phyloP scores from a whole-genome alignment of 2,329 filamentous ascomycete species.

The Trichoderma brevicompactum region DNA sequence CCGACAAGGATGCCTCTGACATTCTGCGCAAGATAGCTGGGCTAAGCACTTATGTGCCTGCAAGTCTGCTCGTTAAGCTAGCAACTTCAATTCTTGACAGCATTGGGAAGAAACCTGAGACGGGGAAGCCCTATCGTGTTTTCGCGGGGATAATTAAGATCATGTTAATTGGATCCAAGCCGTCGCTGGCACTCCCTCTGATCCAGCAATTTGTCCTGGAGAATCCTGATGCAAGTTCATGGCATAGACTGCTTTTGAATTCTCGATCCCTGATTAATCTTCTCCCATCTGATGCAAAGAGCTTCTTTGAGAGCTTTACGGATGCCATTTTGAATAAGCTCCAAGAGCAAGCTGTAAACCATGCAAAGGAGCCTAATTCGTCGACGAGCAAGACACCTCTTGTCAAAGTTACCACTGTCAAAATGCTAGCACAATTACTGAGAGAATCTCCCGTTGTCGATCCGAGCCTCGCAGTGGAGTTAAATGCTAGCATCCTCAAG shows the following conservation, averaged over 20 bases:
- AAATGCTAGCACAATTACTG: conserved; percentile 45
- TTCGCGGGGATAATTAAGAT: neutral
- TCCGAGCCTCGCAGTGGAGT: conserved; percentile 35
- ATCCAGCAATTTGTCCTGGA: conserved; percentile 22
- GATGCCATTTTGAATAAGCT: conserved; percentile 39
- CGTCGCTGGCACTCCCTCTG: conserved; percentile 7
- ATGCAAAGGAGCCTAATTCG: neutral
- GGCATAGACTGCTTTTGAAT: conserved; percentile 19
- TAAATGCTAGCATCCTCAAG: conserved; percentile 38
- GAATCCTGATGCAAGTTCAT: conserved; percentile 18
- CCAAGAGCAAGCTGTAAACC: conserved; percentile 31
- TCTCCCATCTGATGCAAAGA: conserved; percentile 34
- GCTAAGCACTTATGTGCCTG: neutral
- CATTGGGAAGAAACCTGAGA: neutral
- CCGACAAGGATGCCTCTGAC: neutral
- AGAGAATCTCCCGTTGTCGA: conserved; percentile 38
- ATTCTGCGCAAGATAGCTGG: neutral
- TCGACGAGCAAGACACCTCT: conserved; percentile 28
- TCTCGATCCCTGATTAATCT: conserved; percentile 29
- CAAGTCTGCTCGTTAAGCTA: conserved; percentile 3
- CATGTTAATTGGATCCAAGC: neutral
- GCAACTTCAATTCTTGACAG: conserved; percentile 15
- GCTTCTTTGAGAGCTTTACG: conserved; percentile 38
- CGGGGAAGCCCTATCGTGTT: neutral
- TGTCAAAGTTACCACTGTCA: conserved; percentile 45